Conservation (phyloP, 345 rosid genomes). For the Gossypium arboreum region DNA sequence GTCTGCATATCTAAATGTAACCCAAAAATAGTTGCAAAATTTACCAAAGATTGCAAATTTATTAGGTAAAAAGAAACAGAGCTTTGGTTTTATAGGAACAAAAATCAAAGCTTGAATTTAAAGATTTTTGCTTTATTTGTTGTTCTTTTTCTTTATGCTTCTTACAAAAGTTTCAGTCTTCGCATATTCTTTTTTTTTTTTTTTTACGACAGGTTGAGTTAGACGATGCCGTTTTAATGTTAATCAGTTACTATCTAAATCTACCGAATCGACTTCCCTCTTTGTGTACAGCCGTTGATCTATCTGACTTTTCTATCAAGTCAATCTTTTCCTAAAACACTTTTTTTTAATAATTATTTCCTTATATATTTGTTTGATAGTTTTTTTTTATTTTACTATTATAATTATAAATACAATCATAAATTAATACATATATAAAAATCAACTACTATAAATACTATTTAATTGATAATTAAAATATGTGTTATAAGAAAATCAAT, state of each 20-base stretch:
- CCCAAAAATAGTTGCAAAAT: background rate
- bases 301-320: background rate
- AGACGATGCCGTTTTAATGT: constrained; percentile 3
- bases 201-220: background rate
- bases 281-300: constrained; percentile 16
- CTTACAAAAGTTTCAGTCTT: background rate
- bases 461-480: no score
- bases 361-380: no score
- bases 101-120: background rate
- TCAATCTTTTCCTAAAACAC: background rate
- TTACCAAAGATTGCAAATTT: background rate
- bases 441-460: no score
- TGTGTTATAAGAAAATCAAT: no score
- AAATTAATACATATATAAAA: no score
- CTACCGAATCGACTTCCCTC: background rate
- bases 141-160: background rate
- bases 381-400: no score
- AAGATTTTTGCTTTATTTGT: background rate
- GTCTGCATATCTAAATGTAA: constrained; percentile 50
- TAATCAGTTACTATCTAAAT: background rate
- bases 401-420: no score
- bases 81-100: background rate
- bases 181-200: background rate
- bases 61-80: background rate
- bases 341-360: background rate